phyloP scores from a whole-genome alignment of 495 filamentous ascomycete species.

The Bacidia rubella region DNA sequence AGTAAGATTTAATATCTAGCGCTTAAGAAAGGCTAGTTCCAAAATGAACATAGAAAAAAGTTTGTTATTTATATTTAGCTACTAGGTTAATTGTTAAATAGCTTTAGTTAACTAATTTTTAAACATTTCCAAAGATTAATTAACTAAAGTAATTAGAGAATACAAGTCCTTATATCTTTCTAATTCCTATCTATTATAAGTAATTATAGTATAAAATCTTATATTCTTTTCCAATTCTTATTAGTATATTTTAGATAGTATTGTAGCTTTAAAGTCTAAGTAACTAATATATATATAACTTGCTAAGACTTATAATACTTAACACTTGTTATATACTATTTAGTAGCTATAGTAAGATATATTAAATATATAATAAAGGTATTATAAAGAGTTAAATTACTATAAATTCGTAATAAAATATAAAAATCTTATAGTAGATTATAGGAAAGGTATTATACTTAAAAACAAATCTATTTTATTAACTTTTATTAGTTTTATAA shows the following conservation, averaged over 20 bases:
- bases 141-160: too few relatives aligned
- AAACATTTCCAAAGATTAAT: too few relatives aligned
- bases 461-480: not conserved
- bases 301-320: not conserved
- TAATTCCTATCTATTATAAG: too few relatives aligned
- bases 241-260: not conserved
- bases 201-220: not conserved
- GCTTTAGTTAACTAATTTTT: too few relatives aligned
- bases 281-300: not conserved
- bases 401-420: not conserved
- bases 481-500: not conserved
- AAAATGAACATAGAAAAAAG: too few relatives aligned
- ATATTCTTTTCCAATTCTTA: not conserved
- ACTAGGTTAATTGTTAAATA: too few relatives aligned
- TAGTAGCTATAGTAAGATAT: not conserved
- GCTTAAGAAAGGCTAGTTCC: too few relatives aligned
- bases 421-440: not conserved
- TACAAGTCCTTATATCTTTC: too few relatives aligned
- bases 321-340: not conserved
- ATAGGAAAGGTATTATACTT: not conserved
- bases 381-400: not conserved
- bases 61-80: too few relatives aligned
- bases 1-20: too few relatives aligned
- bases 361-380: constrained; percentile 2
- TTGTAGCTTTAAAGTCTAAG: not conserved